Evolutionary conservation across 2,329 filamentous ascomycete genomes (phyloP), one percentile per base, ranked within the genome.

Genomic region (Ceratocystis cacaofunesta): DNA sequence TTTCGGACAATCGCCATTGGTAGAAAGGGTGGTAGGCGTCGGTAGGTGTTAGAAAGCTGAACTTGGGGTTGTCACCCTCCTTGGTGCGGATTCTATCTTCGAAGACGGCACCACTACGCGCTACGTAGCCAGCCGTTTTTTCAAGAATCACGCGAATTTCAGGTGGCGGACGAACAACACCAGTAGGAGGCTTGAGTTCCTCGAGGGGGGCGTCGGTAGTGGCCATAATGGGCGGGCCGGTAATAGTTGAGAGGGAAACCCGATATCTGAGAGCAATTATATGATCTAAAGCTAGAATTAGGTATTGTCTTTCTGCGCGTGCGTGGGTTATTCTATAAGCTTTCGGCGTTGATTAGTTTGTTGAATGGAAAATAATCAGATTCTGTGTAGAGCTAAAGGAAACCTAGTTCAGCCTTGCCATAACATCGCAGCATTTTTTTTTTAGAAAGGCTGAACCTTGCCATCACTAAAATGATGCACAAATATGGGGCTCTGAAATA

Each of bases 41-140:
- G 70, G 84, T 81, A 17, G 82, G 79, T 71, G 84, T 86, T 36
- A 99, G 78, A 75, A 97, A 99, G 71, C 87, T 90, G 75, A 97
- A 94, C 73, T 95, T 95, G n/a, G 89, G 84, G 72, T 95, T 94
- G 70, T 81, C 81, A 71, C 84, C 83, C 74, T 95, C 88, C 76
- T 94, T 95, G 70, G 92, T 85, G 71, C 89, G 86, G 70, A 99
- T 88, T 70, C 88, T 85, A 71, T 92, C 87, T 76, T 95, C 89
- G 72, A 95, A 91, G 6, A 84, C 79, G 52, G 80, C 73, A 25
- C 84, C 84, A 70, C 85, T 85, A 69, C 84, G 78, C 69, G 86
- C 86, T 67, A 96, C 89, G 74, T 95, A 97, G 60, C 91, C 91
- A 64, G 94, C 92, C 12, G 92, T 96, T 78, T 95, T 97, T 75